Evolutionary conservation across 768 basidiomycete genomes (phyloP).

Genomic region (Crucibulum laeve): DNA sequence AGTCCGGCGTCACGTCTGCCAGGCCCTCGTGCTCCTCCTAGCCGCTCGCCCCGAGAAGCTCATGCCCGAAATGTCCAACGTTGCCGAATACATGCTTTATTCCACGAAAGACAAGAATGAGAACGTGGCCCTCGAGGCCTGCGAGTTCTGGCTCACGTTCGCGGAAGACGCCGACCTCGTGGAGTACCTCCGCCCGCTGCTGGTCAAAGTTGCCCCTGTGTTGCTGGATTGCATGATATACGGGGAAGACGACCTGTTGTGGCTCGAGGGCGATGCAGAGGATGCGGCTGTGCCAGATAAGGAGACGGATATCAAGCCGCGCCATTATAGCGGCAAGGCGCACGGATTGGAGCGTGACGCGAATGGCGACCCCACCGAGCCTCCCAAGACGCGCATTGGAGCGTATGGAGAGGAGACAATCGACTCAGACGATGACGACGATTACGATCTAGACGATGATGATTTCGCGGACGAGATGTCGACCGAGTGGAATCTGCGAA

Average conservation of each 20-base stretch:
- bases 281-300: slow-evolving; percentile 90
- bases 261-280: slow-evolving; percentile 89
- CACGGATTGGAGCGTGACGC: slow-evolving; percentile 82
- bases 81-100: slow-evolving; percentile 98
- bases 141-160: slow-evolving; percentile 99
- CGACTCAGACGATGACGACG: slow-evolving; percentile 85
- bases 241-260: slow-evolving; percentile 91
- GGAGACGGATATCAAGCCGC: slow-evolving; percentile 94
- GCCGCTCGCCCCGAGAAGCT: slow-evolving; percentile 93
- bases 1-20: slow-evolving; percentile 93
- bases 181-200: slow-evolving; percentile 77
- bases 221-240: slow-evolving; percentile 98
- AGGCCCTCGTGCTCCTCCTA: slow-evolving; percentile 89
- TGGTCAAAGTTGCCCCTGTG: slow-evolving; percentile 90
- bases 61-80: slow-evolving; percentile 91
- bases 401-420: slow-evolving; percentile 80
- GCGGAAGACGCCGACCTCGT: slow-evolving; percentile 91
- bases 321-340: slow-evolving; percentile 81
- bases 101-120: slow-evolving; percentile 98
- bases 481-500: slow-evolving; percentile 97
- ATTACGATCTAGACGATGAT: slow-evolving; percentile 82
- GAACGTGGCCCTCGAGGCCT: slow-evolving; percentile 93
- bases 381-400: slow-evolving; percentile 42
- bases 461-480: slow-evolving; percentile 96
- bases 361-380: slow-evolving; percentile 26